Percentiles rank a stretch among this genome's conserved stretches.
phyloP scores from a whole-genome alignment of 140 eudicot genomes.

The Erigeron philadelphicus region DNA sequence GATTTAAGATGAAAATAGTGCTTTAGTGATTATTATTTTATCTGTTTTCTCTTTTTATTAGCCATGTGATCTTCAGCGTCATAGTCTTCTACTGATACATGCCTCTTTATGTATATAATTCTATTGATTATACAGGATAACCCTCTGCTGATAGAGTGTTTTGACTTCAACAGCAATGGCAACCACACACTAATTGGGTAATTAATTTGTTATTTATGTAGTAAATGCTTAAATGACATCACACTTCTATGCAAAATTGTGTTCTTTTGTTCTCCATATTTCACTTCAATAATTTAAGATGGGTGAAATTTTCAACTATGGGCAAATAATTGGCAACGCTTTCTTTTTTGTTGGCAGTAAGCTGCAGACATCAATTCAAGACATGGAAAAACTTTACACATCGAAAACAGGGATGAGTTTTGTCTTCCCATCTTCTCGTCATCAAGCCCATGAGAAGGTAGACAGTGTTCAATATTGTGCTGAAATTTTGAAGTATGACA shows the following conservation, averaged over 20 bases:
- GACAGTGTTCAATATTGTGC: slow-evolving; percentile 14
- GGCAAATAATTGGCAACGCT: slow-evolving; percentile 5
- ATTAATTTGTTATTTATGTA: slow-evolving; percentile 7
- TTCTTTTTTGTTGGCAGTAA: slow-evolving; percentile 48
- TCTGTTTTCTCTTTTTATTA: not conserved
- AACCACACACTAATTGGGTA: slow-evolving; percentile 83
- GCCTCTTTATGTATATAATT: slow-evolving; percentile 1
- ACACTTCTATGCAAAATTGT: slow-evolving; percentile 6
- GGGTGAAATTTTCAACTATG: not conserved
- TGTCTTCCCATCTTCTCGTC: slow-evolving; percentile 52
- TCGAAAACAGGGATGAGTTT: slow-evolving; percentile 53
- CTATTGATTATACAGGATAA: slow-evolving; percentile 46
- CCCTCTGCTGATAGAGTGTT: slow-evolving; percentile 82
- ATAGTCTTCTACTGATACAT: not conserved
- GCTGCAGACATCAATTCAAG: slow-evolving; percentile 62
- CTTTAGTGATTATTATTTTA: slow-evolving; percentile 1
- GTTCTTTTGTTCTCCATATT: not conserved
- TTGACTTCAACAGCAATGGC: slow-evolving; percentile 81
- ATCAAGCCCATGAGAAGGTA: slow-evolving; percentile 61
- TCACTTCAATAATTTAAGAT: not conserved
- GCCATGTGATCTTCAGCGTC: not conserved
- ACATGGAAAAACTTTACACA: slow-evolving; percentile 54
- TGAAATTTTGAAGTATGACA: slow-evolving; percentile 10
- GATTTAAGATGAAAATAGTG: slow-evolving; percentile 5
- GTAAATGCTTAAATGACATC: slow-evolving; percentile 14